Conservation (phyloP, 2,329 filamentous ascomycete species). For the Hysterium pulicare region DNA sequence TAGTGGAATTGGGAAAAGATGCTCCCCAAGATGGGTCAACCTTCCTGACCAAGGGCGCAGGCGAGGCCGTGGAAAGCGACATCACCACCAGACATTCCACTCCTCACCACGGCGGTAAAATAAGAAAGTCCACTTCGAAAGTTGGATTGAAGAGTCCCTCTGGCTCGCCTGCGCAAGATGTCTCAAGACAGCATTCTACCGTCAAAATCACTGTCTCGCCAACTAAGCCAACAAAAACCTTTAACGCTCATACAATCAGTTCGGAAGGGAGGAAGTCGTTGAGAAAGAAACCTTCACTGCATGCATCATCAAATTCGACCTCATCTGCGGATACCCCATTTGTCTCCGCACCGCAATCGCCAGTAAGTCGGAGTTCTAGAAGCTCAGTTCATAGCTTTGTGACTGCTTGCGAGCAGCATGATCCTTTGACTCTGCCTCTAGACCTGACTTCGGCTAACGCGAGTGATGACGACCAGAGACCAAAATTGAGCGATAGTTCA, state of each 20-base stretch:
- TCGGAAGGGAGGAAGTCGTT: not conserved
- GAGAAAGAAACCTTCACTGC: not conserved
- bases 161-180: slow-evolving; percentile 13
- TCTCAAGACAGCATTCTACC: slow-evolving; percentile 8
- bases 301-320: slow-evolving; percentile 9
- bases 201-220: slow-evolving; percentile 19
- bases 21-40: slow-evolving; percentile 13
- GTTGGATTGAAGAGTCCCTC: slow-evolving; percentile 17
- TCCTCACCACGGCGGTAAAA: slow-evolving; percentile 12
- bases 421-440: slow-evolving; percentile 5
- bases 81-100: slow-evolving; percentile 11
- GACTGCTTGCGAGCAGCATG: slow-evolving; percentile 13
- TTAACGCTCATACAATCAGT: not conserved
- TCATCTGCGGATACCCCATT: slow-evolving; percentile 19
- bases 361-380: slow-evolving; percentile 25
- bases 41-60: slow-evolving; percentile 28
- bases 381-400: slow-evolving; percentile 18
- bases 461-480: slow-evolving; percentile 7
- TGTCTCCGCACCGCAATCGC: slow-evolving; percentile 21
- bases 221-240: slow-evolving; percentile 6
- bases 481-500: slow-evolving; percentile 3
- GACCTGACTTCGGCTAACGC: slow-evolving; percentile 16
- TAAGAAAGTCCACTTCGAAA: slow-evolving; percentile 16
- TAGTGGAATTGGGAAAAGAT: slow-evolving; percentile 12
- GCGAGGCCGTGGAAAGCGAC: slow-evolving; percentile 18